phyloP scores from a whole-genome alignment of 257 asterid species.

The Nemophila menziesii region DNA sequence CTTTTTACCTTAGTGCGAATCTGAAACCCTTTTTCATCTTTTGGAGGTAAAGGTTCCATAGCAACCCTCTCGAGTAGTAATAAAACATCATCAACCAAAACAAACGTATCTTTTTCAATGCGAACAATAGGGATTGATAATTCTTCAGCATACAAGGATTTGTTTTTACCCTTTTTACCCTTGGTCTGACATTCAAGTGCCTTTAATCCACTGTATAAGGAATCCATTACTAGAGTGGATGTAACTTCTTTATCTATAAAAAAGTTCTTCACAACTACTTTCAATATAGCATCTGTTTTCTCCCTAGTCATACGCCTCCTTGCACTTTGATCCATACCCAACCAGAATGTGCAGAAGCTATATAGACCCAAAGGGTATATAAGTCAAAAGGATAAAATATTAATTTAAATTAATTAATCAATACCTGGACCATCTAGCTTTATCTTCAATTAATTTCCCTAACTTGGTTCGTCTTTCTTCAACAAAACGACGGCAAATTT shows the following conservation, averaged over 20 bases:
- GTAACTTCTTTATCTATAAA: slow-evolving; percentile 95
- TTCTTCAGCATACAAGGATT: slow-evolving; percentile 46
- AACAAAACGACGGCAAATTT: slow-evolving; percentile 79
- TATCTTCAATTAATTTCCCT: slow-evolving; percentile 73
- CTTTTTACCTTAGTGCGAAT: slow-evolving; percentile 78
- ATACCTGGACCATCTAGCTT: slow-evolving; percentile 90
- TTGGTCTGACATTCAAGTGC: slow-evolving; percentile 75
- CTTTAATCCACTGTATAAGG: slow-evolving; percentile 83
- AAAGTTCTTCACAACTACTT: slow-evolving; percentile 70
- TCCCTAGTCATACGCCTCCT: slow-evolving; percentile 61
- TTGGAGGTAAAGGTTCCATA: slow-evolving; percentile 84
- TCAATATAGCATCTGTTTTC: slow-evolving; percentile 67
- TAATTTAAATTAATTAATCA: slow-evolving; percentile 3
- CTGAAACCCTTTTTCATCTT: slow-evolving; percentile 96
- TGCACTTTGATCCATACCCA: slow-evolving; percentile 62
- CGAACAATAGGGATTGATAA: slow-evolving; percentile 52
- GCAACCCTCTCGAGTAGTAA: slow-evolving; percentile 82
- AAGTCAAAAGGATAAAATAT: background rate
- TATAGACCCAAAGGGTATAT: background rate
- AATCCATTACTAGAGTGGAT: slow-evolving; percentile 95
- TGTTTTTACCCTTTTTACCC: slow-evolving; percentile 52
- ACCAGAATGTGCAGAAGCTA: slow-evolving; percentile 91
- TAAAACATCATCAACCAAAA: slow-evolving; percentile 82
- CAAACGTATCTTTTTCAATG: slow-evolving; percentile 56
- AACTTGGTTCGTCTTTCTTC: slow-evolving; percentile 74